Base-by-base conservation (phyloP, 1,284 basidiomycete species). In the Melanopsichium pennsylvanicum region DNA sequence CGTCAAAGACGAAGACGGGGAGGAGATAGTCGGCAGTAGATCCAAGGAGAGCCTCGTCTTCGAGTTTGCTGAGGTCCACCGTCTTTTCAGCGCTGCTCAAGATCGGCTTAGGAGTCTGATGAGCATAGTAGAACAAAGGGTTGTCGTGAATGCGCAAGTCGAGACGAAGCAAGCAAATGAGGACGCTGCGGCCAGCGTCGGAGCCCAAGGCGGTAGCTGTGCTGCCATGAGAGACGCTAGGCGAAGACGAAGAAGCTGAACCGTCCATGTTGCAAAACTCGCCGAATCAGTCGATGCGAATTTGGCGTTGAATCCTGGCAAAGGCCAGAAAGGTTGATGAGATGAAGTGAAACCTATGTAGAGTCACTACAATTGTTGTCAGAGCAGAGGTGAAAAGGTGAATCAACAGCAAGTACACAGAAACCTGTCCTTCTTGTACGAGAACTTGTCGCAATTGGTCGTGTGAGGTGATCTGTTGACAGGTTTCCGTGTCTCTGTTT, bases 1-100 rank as follows among this genome's bases (percentile, higher is more conserved):
- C 84, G 63, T 86, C 84, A 46, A 86, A 84, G 50, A 86, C 84
- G 73, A 84, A 86, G 39, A 86, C 70, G 2, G 86, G 86, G 3
- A 87, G 75, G 48, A 86, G 81, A 50, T 85, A 82, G 9, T 83
- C 84, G 29, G 78, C 60, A 18, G 64, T 52, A 4, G 71, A 73
- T 33, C 62, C 63, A 10, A 72, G 63, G 16, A 70, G 82, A 67
- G 29, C 75, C 58, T 41, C 72, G 52, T 43, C 70, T 39, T 62
- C 49, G 41, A 71, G 40, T 26, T 62, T 61, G 44, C 61, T 74
- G 18, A 63, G 56, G 27, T 67, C 59, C 23, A 70, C 49, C 2
- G 58, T 66, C 54, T 58, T 61, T 48, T 56, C 54, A 21, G 44
- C 49, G 11, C 52, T 50, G 41, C 39, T 55, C 36, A 68, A 43